These are phyloP conservation scores for Beauveria bassiana DNA, from an alignment of 2,329 filamentous ascomycete species.

Conservation along the genomic window DNA sequence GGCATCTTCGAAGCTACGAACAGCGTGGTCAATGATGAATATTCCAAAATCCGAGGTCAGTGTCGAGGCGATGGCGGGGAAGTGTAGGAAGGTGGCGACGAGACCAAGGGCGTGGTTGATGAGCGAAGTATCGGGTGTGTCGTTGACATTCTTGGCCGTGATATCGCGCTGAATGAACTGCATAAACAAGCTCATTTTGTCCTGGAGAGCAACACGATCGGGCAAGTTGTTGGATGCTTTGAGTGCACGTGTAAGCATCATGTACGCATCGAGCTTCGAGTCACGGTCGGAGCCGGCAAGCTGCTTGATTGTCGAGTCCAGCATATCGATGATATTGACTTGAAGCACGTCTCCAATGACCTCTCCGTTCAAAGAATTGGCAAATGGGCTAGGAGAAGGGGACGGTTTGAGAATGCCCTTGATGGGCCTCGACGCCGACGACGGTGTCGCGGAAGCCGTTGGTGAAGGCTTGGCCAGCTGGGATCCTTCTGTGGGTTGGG, in stretches of 20 bases:
- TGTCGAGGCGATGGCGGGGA: slow-evolving; percentile 59
- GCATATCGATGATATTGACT: slow-evolving; percentile 65
- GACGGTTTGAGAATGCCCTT: slow-evolving; percentile 74
- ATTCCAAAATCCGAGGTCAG: slow-evolving; percentile 71
- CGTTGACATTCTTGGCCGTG: slow-evolving; percentile 48
- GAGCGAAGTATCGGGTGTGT: slow-evolving; percentile 58
- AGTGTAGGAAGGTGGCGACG: slow-evolving; percentile 68
- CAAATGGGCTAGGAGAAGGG: slow-evolving; percentile 38
- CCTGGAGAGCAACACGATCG: slow-evolving; percentile 61
- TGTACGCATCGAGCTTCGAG: slow-evolving; percentile 77
- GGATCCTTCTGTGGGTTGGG: slow-evolving; percentile 33
- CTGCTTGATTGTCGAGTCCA: slow-evolving; percentile 77
- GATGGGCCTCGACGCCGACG: slow-evolving; percentile 37
- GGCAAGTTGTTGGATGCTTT: slow-evolving; percentile 78
- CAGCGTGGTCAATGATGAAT: slow-evolving; percentile 75
- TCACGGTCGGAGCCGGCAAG: slow-evolving; percentile 66
- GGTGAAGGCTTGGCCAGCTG: slow-evolving; percentile 32
- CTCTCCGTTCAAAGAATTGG: slow-evolving; percentile 33
- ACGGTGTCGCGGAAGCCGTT: slow-evolving; percentile 29
- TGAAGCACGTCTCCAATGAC: slow-evolving; percentile 28
- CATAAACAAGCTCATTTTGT: slow-evolving; percentile 68
- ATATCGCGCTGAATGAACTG: slow-evolving; percentile 83
- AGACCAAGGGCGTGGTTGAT: slow-evolving; percentile 72
- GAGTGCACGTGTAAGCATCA: slow-evolving; percentile 66
- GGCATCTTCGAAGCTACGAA: slow-evolving; percentile 62